A percentile compares a stretch with the other conserved stretches of the same genome.
Evolutionary conservation across 257 asterid genomes (phyloP).

Genomic region (Solanum infundibuliforme): DNA sequence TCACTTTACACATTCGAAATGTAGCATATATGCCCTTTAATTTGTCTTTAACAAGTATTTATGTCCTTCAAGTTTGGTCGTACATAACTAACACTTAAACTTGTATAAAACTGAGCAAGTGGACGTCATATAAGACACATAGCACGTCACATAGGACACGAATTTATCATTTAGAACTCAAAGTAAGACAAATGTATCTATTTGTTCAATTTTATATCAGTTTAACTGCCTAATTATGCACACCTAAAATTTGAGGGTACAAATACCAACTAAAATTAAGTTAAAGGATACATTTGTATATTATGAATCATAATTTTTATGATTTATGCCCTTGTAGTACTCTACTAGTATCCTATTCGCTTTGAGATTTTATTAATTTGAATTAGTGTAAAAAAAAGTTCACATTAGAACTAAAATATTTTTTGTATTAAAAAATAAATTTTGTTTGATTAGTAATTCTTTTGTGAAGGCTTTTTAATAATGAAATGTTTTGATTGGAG

Average conservation of each 20-base stretch:
- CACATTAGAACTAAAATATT: too few species aligned
- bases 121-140: too few species aligned
- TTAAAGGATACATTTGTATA: too few species aligned
- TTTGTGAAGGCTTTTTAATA: not conserved
- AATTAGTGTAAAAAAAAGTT: not conserved
- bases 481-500: not conserved
- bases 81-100: fast-evolving
- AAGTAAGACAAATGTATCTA: fast-evolving
- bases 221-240: not conserved
- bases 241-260: too few species aligned
- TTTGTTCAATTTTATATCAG: too few species aligned
- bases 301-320: too few species aligned
- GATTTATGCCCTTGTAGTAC: too few species aligned
- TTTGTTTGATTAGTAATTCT: not conserved
- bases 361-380: not conserved
- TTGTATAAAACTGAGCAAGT: too few species aligned
- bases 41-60: too few species aligned
- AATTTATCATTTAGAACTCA: not conserved
- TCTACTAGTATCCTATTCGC: not conserved
- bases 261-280: not conserved
- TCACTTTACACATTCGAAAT: not conserved
- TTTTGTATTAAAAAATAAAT: not conserved
- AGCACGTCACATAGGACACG: too few species aligned
- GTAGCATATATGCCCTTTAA: too few species aligned
- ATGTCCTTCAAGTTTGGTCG: fast-evolving